Percentiles rank a stretch among this genome's conserved stretches.
Evolutionary conservation across 257 asterid genomes (phyloP).

Genomic region (Solanum boliviense): DNA sequence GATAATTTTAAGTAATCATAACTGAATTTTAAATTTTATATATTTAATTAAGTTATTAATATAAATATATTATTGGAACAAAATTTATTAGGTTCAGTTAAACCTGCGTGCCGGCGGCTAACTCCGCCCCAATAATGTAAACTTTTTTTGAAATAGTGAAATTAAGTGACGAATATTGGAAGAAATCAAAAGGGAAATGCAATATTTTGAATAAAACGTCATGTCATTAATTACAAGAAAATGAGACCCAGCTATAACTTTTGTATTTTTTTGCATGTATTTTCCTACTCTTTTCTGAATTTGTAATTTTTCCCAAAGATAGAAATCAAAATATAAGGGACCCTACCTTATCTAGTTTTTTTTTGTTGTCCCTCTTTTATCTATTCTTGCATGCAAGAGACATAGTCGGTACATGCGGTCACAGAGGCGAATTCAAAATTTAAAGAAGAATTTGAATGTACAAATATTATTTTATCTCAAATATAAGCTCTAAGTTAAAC

Average conservation of each 20-base stretch:
- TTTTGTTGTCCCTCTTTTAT: neutral
- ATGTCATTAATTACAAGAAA: neutral
- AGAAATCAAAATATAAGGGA: neutral
- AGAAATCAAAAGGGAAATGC: neutral
- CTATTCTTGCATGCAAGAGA: neutral
- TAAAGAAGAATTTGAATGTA: fast-evolving
- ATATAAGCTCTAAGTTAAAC: no score
- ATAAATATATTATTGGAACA: neutral
- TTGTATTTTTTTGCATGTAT: neutral
- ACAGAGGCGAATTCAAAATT: no score
- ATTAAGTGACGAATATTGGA: neutral
- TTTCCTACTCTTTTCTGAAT: neutral
- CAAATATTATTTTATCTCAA: no score
- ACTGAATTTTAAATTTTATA: neutral
- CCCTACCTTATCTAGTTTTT: neutral
- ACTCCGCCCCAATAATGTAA: neutral
- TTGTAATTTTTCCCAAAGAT: neutral
- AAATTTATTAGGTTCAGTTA: neutral
- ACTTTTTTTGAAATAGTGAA: neutral
- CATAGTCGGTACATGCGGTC: no score
- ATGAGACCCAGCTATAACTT: neutral
- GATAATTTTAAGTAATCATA: neutral
- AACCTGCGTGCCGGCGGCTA: neutral
- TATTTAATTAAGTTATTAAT: neutral
- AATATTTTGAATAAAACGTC: neutral